Evolutionary conservation across 2,329 filamentous ascomycete genomes (phyloP).

Genomic region (Clarireedia monteithiana): DNA sequence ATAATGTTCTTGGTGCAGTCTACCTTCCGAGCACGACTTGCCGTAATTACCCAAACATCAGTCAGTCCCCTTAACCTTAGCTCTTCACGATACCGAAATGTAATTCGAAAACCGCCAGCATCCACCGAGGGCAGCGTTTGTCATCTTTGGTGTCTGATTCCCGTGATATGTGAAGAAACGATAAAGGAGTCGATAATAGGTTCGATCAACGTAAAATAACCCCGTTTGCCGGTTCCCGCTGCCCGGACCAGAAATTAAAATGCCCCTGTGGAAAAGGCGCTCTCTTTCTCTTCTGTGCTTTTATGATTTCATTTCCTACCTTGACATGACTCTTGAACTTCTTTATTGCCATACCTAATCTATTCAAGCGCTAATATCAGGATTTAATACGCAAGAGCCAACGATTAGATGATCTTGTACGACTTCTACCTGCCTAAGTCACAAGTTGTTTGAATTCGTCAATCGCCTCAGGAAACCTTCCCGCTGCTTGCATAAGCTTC

Average conservation of each 20-base stretch:
- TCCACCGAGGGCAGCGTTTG: too few species aligned
- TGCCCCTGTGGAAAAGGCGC: slow-evolving; percentile 8
- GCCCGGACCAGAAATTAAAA: slow-evolving; percentile 7
- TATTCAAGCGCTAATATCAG: slow-evolving; percentile 7
- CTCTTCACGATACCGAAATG: too few species aligned
- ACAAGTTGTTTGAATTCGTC: neutral
- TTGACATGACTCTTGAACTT: neutral
- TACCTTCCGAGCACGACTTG: too few species aligned
- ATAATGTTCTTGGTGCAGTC: too few species aligned
- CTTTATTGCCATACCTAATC: slow-evolving; percentile 6
- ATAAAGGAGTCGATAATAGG: neutral
- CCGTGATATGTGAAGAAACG: too few species aligned
- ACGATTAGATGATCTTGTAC: slow-evolving; percentile 4
- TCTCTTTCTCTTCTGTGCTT: neutral
- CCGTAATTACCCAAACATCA: too few species aligned
- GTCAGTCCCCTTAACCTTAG: too few species aligned
- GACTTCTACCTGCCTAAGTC: neutral
- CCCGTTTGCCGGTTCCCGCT: neutral
- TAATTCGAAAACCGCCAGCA: too few species aligned
- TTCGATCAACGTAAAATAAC: neutral
- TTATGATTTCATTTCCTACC: neutral
- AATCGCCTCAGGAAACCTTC: neutral
- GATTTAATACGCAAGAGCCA: slow-evolving; percentile 4
- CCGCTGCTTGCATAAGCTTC: neutral
- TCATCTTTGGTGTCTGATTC: too few species aligned